Conservation (phyloP, 2,329 filamentous ascomycete genomes). For the Alternaria gansuensis region DNA sequence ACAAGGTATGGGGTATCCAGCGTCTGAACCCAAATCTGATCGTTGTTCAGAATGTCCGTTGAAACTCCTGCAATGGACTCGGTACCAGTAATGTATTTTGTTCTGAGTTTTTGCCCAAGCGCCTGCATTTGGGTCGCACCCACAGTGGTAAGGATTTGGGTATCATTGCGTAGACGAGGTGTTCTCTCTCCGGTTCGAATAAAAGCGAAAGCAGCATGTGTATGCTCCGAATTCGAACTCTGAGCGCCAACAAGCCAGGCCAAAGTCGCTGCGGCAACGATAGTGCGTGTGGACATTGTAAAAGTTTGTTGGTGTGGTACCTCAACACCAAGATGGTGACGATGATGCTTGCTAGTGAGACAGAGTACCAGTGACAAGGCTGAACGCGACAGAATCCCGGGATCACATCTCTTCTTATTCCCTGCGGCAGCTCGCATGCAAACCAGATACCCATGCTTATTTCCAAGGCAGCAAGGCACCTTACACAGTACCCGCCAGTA, state of each 20-base stretch:
- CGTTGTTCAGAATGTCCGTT: conserved; percentile 54
- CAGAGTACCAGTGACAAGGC: conserved; percentile 21
- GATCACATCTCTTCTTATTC: conserved; percentile 20
- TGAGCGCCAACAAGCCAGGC: conserved; percentile 38
- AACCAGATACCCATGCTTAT: conserved; percentile 11
- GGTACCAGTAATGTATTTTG: conserved; percentile 59
- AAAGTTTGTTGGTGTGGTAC: conserved; percentile 13
- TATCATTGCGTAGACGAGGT: conserved; percentile 49
- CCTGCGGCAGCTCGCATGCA: conserved; percentile 5
- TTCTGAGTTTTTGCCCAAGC: conserved; percentile 62
- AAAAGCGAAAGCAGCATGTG: conserved; percentile 63
- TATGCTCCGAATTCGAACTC: conserved; percentile 38
- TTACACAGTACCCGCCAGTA: conserved; percentile 12
- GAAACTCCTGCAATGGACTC: conserved; percentile 54
- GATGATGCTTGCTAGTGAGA: conserved; percentile 16
- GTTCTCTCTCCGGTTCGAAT: conserved; percentile 65
- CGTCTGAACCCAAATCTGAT: conserved; percentile 60
- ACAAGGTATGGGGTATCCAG: conserved; percentile 59
- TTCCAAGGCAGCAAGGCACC: conserved; percentile 9
- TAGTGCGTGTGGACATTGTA: conserved; percentile 40
- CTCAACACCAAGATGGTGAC: conserved; percentile 13
- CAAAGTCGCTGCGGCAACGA: conserved; percentile 36
- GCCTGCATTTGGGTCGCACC: conserved; percentile 64
- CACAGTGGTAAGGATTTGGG: conserved; percentile 59
- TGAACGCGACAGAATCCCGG: conserved; percentile 12